phyloP scores from a whole-genome alignment of 805 yeast species.

The Cyberlindnera bimundalis region DNA sequence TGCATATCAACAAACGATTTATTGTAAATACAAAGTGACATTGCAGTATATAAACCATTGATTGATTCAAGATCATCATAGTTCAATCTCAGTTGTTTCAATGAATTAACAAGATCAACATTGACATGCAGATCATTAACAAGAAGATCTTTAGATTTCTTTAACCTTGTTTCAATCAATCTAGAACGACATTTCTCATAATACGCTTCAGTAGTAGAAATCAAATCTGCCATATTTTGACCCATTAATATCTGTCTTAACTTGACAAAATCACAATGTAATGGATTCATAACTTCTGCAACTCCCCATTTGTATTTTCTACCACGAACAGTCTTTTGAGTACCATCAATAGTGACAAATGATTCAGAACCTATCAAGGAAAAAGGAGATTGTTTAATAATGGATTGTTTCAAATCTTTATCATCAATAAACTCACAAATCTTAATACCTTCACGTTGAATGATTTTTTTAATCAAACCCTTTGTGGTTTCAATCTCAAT shows the following conservation, averaged over 20 bases:
- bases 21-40: conserved; percentile 36
- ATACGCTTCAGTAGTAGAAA: conserved; percentile 68
- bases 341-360: conserved; percentile 30
- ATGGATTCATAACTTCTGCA: conserved; percentile 75
- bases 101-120: not conserved
- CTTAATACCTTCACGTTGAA: conserved; percentile 53
- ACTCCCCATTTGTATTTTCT: conserved; percentile 83
- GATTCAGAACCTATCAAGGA: conserved; percentile 67
- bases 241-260: conserved; percentile 65
- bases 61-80: conserved; percentile 29
- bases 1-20: conserved; percentile 37
- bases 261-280: conserved; percentile 71
- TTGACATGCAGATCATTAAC: not conserved
- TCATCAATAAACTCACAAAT: conserved; percentile 51
- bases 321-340: conserved; percentile 48
- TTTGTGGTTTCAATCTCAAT: conserved; percentile 56
- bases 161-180: conserved; percentile 48
- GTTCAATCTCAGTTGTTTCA: conserved; percentile 13
- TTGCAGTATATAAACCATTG: conserved; percentile 35
- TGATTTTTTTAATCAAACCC: conserved; percentile 44
- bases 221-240: conserved; percentile 72
- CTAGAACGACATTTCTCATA: conserved; percentile 66
- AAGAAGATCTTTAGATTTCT: conserved; percentile 24
- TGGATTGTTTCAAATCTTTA: conserved; percentile 31
- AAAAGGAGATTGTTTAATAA: conserved; percentile 55